Conservation (phyloP, 2,329 filamentous ascomycete species). For the Phialocephala subalpina region DNA sequence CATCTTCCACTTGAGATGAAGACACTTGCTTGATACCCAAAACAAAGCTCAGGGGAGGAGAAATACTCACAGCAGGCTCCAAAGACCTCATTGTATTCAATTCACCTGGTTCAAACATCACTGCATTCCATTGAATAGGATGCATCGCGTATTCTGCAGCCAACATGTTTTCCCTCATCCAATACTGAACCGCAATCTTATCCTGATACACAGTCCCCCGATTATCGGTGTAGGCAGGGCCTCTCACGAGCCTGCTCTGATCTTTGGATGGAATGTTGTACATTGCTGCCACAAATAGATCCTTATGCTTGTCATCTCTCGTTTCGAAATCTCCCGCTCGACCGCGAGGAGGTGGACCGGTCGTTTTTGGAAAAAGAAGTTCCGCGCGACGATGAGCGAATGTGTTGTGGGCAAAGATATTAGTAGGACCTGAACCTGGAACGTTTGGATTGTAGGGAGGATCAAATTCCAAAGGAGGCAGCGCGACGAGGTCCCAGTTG, state of each 20-base stretch:
- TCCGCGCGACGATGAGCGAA: background rate
- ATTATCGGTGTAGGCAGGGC: background rate
- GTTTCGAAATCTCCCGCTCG: background rate
- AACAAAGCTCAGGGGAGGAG: background rate
- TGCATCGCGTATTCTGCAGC: background rate
- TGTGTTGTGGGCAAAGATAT: conserved; percentile 3
- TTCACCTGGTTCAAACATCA: background rate
- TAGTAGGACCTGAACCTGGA: background rate
- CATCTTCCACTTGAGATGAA: no score
- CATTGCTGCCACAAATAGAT: background rate
- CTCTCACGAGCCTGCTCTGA: background rate
- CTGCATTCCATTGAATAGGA: background rate
- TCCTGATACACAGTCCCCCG: background rate
- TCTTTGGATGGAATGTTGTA: background rate
- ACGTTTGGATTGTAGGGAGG: no score
- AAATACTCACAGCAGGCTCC: background rate
- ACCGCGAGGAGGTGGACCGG: background rate
- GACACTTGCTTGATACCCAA: background rate
- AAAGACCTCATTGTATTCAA: no score
- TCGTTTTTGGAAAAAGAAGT: no score
- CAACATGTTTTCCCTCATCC: background rate
- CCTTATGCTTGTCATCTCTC: background rate
- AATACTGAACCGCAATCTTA: background rate
- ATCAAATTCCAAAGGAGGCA: background rate
- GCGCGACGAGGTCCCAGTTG: conserved; percentile 16